Base-by-base conservation (phyloP, 371 early-diverging fungal species). In the Zopfochytrium polystomum region DNA sequence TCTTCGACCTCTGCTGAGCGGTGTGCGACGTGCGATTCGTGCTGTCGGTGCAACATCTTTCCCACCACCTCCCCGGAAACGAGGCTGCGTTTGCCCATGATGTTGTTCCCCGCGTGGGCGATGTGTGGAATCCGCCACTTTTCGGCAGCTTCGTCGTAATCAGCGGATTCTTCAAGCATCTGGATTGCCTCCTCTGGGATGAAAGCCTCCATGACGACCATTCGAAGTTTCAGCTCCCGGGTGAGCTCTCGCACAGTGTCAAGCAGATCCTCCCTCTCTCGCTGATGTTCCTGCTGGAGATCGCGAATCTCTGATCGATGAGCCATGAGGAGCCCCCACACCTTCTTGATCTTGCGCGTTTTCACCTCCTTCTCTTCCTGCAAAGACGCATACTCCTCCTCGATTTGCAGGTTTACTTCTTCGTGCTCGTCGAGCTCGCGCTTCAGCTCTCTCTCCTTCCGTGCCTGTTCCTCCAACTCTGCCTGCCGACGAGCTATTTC, bases 211-310 rank as follows among this genome's bases (percentile, higher is more conserved):
- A 80, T 73, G 20, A 80, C 65, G 29, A 75, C 50, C 53, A 66
- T 67, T 42, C 66, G 62, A 18, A 78, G 70, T 56, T 80, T 76
- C 22, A 83, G 67, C 49, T 83, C 83, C 38, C 72, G 56, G 0
- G 81, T 75, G 15, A 83, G 64, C 22, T 76, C 81, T n/a, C 83
- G 70, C 5, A 83, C 71, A 0, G 83, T 79, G 34, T 80, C 80
- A 1, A 80, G 62, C 27, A 83, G 58, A 18, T 73, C 74, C 58
- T 83, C 83, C 15, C 80, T 73, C 65, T 80, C 80, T 13, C 79
- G 65, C 53, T 80, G 81, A 47, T 75, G 78, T 61, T 83, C 83
- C 25, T 71, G 77, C 58, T 74, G 71, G 45, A 81, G 62, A 61
- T 83, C 83, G 38, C 77, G 75, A 48, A 81, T 66, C 63, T 83